A percentile compares a stretch with the other conserved stretches of the same genome.
Conservation (phyloP, 2,329 filamentous ascomycete species). For the Iodosphaeria phyllophila region DNA sequence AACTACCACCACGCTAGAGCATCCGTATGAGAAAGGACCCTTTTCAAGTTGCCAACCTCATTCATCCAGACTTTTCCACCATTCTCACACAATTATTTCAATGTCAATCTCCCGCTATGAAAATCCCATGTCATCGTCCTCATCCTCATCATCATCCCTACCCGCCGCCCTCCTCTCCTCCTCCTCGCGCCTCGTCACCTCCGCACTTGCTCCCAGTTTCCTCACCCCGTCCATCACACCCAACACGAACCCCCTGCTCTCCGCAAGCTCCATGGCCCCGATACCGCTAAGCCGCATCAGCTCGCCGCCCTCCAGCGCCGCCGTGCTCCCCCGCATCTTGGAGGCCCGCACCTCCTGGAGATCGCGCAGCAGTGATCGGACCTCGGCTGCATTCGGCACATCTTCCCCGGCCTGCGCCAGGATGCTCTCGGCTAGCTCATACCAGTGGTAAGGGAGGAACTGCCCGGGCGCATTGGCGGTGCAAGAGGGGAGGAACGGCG, state of each 20-base stretch:
- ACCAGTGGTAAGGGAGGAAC: constrained; percentile 83
- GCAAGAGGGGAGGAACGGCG: constrained; percentile 65
- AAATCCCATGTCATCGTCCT: constrained; percentile 33
- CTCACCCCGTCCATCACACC: constrained; percentile 78
- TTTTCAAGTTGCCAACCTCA: no score
- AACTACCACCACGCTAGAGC: no score
- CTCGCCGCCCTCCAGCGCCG: constrained; percentile 54
- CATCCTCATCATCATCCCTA: constrained; percentile 37
- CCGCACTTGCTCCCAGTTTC: constrained; percentile 64
- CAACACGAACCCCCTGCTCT: constrained; percentile 66
- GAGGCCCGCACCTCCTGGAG: constrained; percentile 75
- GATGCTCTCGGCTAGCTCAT: constrained; percentile 75
- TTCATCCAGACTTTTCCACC: no score
- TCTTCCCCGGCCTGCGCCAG: constrained; percentile 76
- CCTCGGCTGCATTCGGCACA: constrained; percentile 51
- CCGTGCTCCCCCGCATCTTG: constrained; percentile 64
- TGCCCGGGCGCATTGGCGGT: constrained; percentile 49
- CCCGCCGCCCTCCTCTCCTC: constrained; percentile 48
- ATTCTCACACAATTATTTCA: no score
- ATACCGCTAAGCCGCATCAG: constrained; percentile 54
- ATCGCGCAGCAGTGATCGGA: constrained; percentile 60
- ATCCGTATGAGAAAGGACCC: no score
- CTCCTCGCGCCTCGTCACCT: constrained; percentile 58
- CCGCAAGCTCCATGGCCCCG: constrained; percentile 82
- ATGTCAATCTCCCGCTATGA: constrained; percentile 8